Evolutionary conservation across 352 stramenopile genomes (phyloP), one percentile per base, ranked within the genome.

Genomic region (Pilasporangium apinafurcum): DNA sequence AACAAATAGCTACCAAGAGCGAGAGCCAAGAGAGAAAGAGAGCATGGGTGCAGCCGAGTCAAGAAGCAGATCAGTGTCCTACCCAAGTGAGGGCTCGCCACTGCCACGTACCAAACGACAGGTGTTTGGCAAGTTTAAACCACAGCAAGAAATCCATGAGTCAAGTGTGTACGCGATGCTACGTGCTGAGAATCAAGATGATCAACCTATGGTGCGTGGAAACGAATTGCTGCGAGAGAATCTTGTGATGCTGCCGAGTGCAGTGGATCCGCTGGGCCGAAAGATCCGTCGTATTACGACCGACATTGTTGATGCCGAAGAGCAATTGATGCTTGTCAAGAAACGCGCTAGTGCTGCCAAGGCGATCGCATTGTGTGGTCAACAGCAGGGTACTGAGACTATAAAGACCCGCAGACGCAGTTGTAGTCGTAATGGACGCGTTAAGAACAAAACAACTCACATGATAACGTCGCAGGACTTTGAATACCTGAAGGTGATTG

Each of bases 401-500:
- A 24, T 1, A 16, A 44, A n/a, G 20, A 24, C 25, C 26, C 8
- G 8, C 32, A 53, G n/a, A 8, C 22, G 16, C 35, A 30, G 13
- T 27, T 26, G 8, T 7, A 47, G 17, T 14, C 13, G 10, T 12
- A 21, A 35, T 32, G 36, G 5, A 21, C 16, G 18, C 7, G 3
- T 17, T 14, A 8, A 41, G 44, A 37, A 17, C 8, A 28, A 28
- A 2, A n/a, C 24, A 8, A 14, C 33, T 4, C 37, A 47, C 3
- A 56, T 80, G 33, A n/a, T n/a, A n/a, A 80, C 66, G 1, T 49
- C 58, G 0, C 38, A 57, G 10, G 85, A 96, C 48, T 96, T 96
- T 49, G 81, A 87, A 35, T 69, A 79, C 28, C 55, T 96, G 21
- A 95, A 93, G 49, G 82, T 93, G 33, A 85, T 96, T 31, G 87